Percentiles rank a stretch among this genome's conserved stretches.
phyloP scores from a whole-genome alignment of 2,329 filamentous ascomycete species.

The Alternaria triticimaculans region DNA sequence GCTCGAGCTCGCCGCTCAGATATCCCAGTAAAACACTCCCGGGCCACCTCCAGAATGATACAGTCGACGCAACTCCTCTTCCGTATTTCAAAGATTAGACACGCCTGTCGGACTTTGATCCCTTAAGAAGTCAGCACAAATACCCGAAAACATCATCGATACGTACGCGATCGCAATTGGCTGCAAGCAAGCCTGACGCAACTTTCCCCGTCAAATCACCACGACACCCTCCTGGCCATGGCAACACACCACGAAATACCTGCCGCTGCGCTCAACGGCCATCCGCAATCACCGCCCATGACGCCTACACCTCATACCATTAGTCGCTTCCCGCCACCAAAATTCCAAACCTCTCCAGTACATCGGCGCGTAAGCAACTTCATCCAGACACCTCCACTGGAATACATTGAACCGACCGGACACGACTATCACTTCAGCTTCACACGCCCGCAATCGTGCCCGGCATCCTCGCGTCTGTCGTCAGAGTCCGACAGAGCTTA shows the following conservation, averaged over 20 bases:
- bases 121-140: constrained; percentile 35
- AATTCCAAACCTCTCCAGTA: constrained; percentile 42
- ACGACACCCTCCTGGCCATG: constrained; percentile 36
- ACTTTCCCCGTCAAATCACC: constrained; percentile 34
- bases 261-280: constrained; percentile 38
- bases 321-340: constrained; percentile 36
- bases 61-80: constrained; percentile 47
- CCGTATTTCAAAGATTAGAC: constrained; percentile 40
- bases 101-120: constrained; percentile 41
- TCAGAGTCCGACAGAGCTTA: constrained; percentile 45
- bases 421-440: constrained; percentile 46
- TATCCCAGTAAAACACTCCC: constrained; percentile 38
- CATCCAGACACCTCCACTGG: constrained; percentile 46
- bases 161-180: constrained; percentile 41
- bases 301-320: constrained; percentile 40
- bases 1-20: constrained; percentile 43
- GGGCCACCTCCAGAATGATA: constrained; percentile 50
- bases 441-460: constrained; percentile 43
- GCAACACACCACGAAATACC: constrained; percentile 40
- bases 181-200: constrained; percentile 38
- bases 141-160: constrained; percentile 30
- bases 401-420: constrained; percentile 47
- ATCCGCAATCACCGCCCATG: constrained; percentile 48
- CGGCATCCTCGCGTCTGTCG: constrained; percentile 47
- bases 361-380: constrained; percentile 44